Percentiles rank a stretch among this genome's conserved stretches.
phyloP scores from a whole-genome alignment of 257 asterid species.

The Salvia hispanica region DNA sequence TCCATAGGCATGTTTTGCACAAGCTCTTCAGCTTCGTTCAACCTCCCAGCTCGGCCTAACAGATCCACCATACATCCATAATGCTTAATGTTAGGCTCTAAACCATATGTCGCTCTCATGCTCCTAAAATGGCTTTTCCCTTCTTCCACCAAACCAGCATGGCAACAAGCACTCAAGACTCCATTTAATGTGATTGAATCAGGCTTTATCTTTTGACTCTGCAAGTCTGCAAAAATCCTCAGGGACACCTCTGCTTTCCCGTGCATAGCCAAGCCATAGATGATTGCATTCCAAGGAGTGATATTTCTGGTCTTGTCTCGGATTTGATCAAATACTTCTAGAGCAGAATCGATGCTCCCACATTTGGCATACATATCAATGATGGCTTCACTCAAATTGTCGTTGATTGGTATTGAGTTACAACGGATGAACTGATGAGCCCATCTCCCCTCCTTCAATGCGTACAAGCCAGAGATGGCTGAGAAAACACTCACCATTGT shows the following conservation, averaged over 20 bases:
- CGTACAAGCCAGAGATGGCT: constrained; percentile 69
- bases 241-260: constrained; percentile 72
- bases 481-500: constrained; percentile 86
- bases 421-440: constrained; percentile 63
- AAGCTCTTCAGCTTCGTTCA: constrained; percentile 75
- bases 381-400: constrained; percentile 73
- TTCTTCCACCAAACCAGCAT: constrained; percentile 79
- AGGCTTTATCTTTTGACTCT: constrained; percentile 46
- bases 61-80: constrained; percentile 95
- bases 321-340: constrained; percentile 56
- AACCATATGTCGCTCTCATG: constrained; percentile 52
- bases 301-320: constrained; percentile 50
- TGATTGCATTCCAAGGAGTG: constrained; percentile 94
- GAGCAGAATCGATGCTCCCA: constrained; percentile 63
- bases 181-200: constrained; percentile 81
- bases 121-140: constrained; percentile 70
- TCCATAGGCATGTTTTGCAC: constrained; percentile 76
- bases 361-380: constrained; percentile 98
- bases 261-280: constrained; percentile 90
- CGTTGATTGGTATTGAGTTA: constrained; percentile 58
- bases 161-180: constrained; percentile 90
- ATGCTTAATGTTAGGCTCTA: constrained; percentile 82
- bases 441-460: constrained; percentile 68
- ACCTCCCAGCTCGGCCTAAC: constrained; percentile 76
- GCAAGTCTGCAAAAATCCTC: constrained; percentile 60